These are phyloP conservation scores for Panicum miliaceum DNA, from an alignment of 176 grass and related monocot genomes.

Conservation along the genomic window DNA sequence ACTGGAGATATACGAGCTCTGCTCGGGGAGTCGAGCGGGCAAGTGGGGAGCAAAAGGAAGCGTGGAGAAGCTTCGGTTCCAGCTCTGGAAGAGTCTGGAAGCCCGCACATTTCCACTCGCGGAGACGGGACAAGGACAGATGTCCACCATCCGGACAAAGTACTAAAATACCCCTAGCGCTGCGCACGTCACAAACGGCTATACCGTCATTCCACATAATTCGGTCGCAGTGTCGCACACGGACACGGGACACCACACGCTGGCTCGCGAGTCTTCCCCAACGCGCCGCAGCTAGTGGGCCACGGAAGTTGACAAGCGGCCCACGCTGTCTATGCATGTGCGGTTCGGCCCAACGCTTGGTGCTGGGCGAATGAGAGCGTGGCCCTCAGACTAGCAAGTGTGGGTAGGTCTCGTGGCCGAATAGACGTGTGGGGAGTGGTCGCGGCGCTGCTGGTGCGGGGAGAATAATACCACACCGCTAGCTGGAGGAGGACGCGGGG, in stretches of 20 bases:
- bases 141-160: neutral
- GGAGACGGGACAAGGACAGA: neutral
- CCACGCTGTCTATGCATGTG: neutral
- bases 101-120: neutral
- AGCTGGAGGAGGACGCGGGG: accelerated
- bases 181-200: neutral
- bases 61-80: slow-evolving; percentile 35
- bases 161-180: neutral
- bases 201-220: neutral
- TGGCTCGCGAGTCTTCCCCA: neutral
- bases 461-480: slow-evolving; percentile 11
- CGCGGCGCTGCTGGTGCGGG: too few species aligned
- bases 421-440: too few species aligned
- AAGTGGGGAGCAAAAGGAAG: slow-evolving; percentile 14
- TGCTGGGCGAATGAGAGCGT: neutral
- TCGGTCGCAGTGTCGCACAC: too few species aligned
- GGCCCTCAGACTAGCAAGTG: too few species aligned
- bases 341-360: neutral
- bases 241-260: too few species aligned
- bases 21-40: neutral
- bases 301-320: neutral
- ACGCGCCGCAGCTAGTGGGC: neutral
- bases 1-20: slow-evolving; percentile 12
- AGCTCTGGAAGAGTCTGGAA: slow-evolving; percentile 47
- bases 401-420: too few species aligned